Conservation (phyloP, 2,329 filamentous ascomycete species). For the Alternaria metachromatica region DNA sequence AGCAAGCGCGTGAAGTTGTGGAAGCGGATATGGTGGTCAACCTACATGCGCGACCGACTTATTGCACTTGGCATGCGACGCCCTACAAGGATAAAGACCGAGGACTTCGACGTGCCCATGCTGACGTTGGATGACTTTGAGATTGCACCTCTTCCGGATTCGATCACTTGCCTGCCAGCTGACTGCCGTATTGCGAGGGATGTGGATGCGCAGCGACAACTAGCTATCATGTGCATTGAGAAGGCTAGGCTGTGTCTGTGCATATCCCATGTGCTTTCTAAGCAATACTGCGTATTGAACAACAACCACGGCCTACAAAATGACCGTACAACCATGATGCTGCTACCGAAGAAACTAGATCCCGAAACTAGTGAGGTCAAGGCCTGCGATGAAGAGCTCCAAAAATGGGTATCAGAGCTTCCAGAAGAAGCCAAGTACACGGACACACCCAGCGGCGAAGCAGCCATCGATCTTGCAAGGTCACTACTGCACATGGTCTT, state of each 20-base stretch:
- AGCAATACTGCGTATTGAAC: slow-evolving; percentile 90
- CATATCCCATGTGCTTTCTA: slow-evolving; percentile 86
- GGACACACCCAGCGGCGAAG: slow-evolving; percentile 65
- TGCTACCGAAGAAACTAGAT: slow-evolving; percentile 85
- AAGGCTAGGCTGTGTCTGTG: slow-evolving; percentile 89
- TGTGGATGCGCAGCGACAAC: slow-evolving; percentile 73
- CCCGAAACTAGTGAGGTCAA: slow-evolving; percentile 83
- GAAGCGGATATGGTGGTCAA: slow-evolving; percentile 98
- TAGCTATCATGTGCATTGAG: slow-evolving; percentile 88
- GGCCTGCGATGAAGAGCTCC: slow-evolving; percentile 78
- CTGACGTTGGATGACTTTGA: slow-evolving; percentile 85
- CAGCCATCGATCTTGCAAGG: slow-evolving; percentile 71
- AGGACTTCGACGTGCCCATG: slow-evolving; percentile 94
- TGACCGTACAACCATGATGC: slow-evolving; percentile 80
- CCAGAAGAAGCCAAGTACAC: slow-evolving; percentile 74
- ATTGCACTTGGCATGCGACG: slow-evolving; percentile 93
- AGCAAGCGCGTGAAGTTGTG: slow-evolving; percentile 78
- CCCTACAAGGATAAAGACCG: slow-evolving; percentile 88
- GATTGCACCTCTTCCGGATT: slow-evolving; percentile 70
- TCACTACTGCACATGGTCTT: slow-evolving; percentile 94
- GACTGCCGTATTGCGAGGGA: slow-evolving; percentile 77
- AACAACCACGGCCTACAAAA: slow-evolving; percentile 76
- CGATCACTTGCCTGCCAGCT: slow-evolving; percentile 70
- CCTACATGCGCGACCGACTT: slow-evolving; percentile 91
- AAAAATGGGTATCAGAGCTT: slow-evolving; percentile 76